Evolutionary conservation across 2,329 filamentous ascomycete species (phyloP).

Genomic region (Curvularia sp.): DNA sequence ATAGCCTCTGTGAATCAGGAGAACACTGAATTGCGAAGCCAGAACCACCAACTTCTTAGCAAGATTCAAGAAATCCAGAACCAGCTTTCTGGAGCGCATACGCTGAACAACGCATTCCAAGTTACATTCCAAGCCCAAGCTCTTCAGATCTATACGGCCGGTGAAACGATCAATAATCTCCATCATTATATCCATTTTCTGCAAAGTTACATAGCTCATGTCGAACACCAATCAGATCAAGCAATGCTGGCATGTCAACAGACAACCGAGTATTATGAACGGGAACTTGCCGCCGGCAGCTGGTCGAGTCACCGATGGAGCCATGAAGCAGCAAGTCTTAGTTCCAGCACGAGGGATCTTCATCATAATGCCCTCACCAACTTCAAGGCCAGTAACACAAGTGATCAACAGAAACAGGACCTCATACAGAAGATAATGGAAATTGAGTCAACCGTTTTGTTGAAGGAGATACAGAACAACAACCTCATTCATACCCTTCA

Average conservation of each 20-base stretch:
- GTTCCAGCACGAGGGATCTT: background rate
- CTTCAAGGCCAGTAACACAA: background rate
- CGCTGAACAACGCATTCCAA: background rate
- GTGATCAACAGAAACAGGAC: background rate
- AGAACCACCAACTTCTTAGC: background rate
- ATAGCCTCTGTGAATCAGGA: constrained; percentile 1
- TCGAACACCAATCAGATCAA: background rate
- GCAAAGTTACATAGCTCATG: background rate
- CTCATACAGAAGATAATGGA: background rate
- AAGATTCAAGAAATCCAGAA: background rate
- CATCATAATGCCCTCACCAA: background rate
- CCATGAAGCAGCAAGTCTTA: background rate
- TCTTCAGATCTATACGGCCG: background rate
- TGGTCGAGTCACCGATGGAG: background rate
- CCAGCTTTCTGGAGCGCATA: background rate
- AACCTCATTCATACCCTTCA: background rate
- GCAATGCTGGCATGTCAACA: background rate
- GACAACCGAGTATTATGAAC: background rate
- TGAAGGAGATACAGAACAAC: background rate
- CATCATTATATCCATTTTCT: background rate
- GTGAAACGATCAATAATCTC: background rate
- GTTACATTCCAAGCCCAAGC: background rate
- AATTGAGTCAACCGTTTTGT: background rate
- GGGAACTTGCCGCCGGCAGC: background rate
- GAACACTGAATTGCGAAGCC: background rate